Percentiles rank a stretch among this genome's conserved stretches.
These are phyloP conservation scores for Dryadomyces quercivorus DNA, from an alignment of 2,329 filamentous ascomycete genomes.

Conservation along the genomic window DNA sequence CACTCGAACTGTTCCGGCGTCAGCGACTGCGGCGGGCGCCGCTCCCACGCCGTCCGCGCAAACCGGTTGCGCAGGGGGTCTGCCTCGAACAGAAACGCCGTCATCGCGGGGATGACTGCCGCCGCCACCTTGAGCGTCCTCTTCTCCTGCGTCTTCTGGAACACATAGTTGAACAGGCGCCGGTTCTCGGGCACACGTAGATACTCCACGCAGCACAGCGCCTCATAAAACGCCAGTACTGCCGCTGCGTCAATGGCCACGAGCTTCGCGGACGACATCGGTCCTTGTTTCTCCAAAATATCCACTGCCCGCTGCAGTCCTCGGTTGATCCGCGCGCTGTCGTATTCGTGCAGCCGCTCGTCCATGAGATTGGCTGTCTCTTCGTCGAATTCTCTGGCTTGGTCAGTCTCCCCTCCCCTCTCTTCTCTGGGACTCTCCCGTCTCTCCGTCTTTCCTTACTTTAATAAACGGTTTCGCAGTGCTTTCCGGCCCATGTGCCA, in stretches of 20 bases:
- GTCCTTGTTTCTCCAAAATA: slow-evolving; percentile 31
- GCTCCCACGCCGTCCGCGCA: slow-evolving; percentile 57
- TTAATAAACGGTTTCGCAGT: slow-evolving; percentile 49
- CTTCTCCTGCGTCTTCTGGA: slow-evolving; percentile 66
- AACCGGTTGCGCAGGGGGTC: slow-evolving; percentile 53
- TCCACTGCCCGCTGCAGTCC: slow-evolving; percentile 37
- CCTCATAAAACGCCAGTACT: slow-evolving; percentile 76
- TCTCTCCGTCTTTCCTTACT: slow-evolving; percentile 22
- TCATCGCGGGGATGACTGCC: slow-evolving; percentile 67
- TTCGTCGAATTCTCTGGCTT: slow-evolving; percentile 27
- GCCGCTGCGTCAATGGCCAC: slow-evolving; percentile 41
- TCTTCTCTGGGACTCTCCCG: background rate
- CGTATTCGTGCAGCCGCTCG: slow-evolving; percentile 25
- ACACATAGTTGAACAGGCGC: slow-evolving; percentile 65
- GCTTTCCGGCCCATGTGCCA: slow-evolving; percentile 59
- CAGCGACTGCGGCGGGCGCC: slow-evolving; percentile 47
- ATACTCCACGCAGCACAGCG: slow-evolving; percentile 72
- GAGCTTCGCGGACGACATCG: slow-evolving; percentile 34
- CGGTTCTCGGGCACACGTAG: slow-evolving; percentile 43
- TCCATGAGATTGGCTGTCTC: slow-evolving; percentile 26
- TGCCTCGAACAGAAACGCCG: slow-evolving; percentile 69
- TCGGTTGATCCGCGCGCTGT: slow-evolving; percentile 20
- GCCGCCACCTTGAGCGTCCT: slow-evolving; percentile 65
- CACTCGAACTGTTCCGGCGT: slow-evolving; percentile 72
- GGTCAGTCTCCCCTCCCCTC: background rate